phyloP scores from a whole-genome alignment of 495 filamentous ascomycete species.

The Cercophora newfieldiana region DNA sequence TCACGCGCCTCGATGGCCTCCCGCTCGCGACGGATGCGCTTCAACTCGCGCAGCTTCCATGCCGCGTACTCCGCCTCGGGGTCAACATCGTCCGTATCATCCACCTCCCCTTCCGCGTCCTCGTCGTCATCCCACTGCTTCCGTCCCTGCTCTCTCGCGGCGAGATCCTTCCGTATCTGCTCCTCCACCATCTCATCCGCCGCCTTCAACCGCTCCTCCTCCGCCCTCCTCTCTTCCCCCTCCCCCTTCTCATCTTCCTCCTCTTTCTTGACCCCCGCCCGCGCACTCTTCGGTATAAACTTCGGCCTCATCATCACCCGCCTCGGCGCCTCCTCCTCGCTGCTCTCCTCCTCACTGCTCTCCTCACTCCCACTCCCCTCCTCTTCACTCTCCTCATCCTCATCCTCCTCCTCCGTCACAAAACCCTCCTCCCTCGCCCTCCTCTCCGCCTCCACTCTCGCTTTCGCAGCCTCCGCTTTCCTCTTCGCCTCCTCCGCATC shows the following conservation, averaged over 20 bases:
- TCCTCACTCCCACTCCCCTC: constrained; percentile 40
- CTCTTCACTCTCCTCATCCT: constrained; percentile 50
- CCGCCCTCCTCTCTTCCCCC: constrained; percentile 43
- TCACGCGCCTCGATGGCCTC: constrained; percentile 81
- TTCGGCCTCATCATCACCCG: constrained; percentile 80
- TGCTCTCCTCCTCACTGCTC: constrained; percentile 55
- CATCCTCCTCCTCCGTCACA: constrained; percentile 62
- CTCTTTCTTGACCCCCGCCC: constrained; percentile 45
- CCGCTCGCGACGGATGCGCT: constrained; percentile 81
- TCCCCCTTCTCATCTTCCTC: constrained; percentile 42
- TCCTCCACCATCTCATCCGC: constrained; percentile 82
- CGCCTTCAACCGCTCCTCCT: constrained; percentile 61
- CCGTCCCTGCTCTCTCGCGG: constrained; percentile 70
- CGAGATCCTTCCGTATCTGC: constrained; percentile 77
- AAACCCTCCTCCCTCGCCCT: constrained; percentile 71
- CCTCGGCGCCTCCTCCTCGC: constrained; percentile 58
- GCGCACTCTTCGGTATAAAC: constrained; percentile 83
- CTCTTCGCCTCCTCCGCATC: constrained; percentile 46
- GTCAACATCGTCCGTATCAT: constrained; percentile 84
- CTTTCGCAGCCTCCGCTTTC: constrained; percentile 43
- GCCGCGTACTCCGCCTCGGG: constrained; percentile 86
- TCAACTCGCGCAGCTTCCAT: constrained; percentile 92
- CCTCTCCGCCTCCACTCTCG: constrained; percentile 43
- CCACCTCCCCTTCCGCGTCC: constrained; percentile 70
- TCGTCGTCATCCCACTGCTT: constrained; percentile 87